phyloP scores from a whole-genome alignment of 2,329 filamentous ascomycete species.

The Didymellaceae sp. region DNA sequence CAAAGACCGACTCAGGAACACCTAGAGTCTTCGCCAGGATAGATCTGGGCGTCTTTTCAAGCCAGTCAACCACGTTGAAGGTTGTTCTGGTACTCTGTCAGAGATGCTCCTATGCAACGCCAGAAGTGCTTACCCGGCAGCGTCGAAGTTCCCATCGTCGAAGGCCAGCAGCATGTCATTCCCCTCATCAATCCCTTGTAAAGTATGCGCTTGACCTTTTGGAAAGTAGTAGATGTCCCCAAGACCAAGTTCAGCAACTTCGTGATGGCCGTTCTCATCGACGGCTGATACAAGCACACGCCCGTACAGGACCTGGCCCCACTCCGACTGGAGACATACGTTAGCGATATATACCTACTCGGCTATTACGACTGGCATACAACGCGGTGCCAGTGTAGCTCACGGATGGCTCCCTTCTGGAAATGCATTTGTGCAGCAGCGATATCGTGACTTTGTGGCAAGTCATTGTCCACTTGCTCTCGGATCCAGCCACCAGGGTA shows the following conservation, averaged over 20 bases:
- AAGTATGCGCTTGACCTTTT: constrained; percentile 67
- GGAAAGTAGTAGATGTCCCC: constrained; percentile 75
- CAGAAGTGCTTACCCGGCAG: constrained; percentile 56
- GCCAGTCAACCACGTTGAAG: constrained; percentile 75
- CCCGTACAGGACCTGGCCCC: constrained; percentile 68
- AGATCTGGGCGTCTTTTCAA: constrained; percentile 68
- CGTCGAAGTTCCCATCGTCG: constrained; percentile 71
- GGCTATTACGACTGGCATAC: not conserved
- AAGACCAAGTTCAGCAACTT: constrained; percentile 62
- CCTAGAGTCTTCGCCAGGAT: constrained; percentile 63
- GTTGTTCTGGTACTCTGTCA: too few relatives aligned
- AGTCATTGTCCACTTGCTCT: constrained; percentile 70
- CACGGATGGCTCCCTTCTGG: constrained; percentile 69
- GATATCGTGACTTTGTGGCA: constrained; percentile 70
- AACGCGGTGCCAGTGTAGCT: constrained; percentile 73
- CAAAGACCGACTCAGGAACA: constrained; percentile 62
- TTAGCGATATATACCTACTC: not conserved
- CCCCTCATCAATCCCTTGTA: constrained; percentile 69
- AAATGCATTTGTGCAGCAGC: constrained; percentile 72
- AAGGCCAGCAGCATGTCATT: constrained; percentile 73
- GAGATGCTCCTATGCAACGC: too few relatives aligned
- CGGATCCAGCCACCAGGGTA: constrained; percentile 70
- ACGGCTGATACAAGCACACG: constrained; percentile 66
- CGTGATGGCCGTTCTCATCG: constrained; percentile 65
- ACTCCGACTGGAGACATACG: constrained; percentile 59